A percentile compares a stretch with the other conserved stretches of the same genome.
These are phyloP conservation scores for Pestalotiopsis fici DNA, from an alignment of 2,329 filamentous ascomycete species.

Conservation along the genomic window DNA sequence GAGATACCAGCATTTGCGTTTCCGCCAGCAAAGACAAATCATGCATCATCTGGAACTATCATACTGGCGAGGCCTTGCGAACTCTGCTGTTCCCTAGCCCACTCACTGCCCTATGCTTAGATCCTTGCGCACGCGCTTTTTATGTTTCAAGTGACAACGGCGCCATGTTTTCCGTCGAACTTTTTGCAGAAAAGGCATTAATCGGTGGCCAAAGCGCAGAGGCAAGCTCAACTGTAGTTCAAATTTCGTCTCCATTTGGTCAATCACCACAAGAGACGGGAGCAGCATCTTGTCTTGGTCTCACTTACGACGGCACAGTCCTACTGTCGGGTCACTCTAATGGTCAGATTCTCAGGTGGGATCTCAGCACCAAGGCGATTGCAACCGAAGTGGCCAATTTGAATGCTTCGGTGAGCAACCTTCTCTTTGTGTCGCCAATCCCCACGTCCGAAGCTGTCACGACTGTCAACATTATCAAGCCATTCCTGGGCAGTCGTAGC, in stretches of 20 bases:
- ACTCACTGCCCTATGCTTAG: slow-evolving; percentile 73
- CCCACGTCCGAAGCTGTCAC: slow-evolving; percentile 49
- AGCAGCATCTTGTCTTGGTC: slow-evolving; percentile 64
- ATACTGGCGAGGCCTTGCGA: slow-evolving; percentile 72
- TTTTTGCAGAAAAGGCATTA: slow-evolving; percentile 59
- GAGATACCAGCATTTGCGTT: slow-evolving; percentile 77
- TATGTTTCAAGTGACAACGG: slow-evolving; percentile 82
- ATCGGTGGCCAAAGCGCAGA: slow-evolving; percentile 54
- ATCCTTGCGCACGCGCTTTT: slow-evolving; percentile 80
- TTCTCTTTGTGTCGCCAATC: slow-evolving; percentile 70
- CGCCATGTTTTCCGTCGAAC: slow-evolving; percentile 76
- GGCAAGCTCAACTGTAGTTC: slow-evolving; percentile 58
- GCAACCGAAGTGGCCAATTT: slow-evolving; percentile 69
- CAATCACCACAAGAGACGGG: slow-evolving; percentile 65
- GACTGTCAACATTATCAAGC: slow-evolving; percentile 72
- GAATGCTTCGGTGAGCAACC: slow-evolving; percentile 80
- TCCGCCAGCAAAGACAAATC: slow-evolving; percentile 86
- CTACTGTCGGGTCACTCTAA: slow-evolving; percentile 80
- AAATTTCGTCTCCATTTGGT: slow-evolving; percentile 54
- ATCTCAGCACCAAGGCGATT: slow-evolving; percentile 70
- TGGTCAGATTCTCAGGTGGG: slow-evolving; percentile 81
- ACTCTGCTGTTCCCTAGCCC: slow-evolving; percentile 79
- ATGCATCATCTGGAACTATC: slow-evolving; percentile 91
- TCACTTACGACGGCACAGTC: slow-evolving; percentile 81
- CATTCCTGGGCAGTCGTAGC: slow-evolving; percentile 65